A percentile compares a stretch with the other conserved stretches of the same genome.
Evolutionary conservation across 768 basidiomycete species (phyloP).

Genomic region (Mycena rosella): DNA sequence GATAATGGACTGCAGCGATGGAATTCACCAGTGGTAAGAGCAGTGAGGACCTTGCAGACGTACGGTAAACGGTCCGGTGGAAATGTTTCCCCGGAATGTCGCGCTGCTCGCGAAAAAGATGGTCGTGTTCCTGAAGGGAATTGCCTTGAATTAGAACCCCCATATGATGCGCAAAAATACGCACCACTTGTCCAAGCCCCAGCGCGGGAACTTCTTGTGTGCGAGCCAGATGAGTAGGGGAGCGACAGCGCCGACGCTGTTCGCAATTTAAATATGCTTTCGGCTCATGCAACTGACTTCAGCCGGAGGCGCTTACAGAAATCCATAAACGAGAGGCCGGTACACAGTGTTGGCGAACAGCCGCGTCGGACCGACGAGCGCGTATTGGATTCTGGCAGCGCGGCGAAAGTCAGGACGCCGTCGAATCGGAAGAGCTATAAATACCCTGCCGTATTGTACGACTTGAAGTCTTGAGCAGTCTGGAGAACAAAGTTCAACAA

Average conservation of each 20-base stretch:
- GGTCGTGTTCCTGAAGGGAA: neutral
- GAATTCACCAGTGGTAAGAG: neutral
- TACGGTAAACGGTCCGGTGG: neutral
- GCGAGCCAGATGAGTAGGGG: neutral
- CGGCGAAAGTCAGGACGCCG: too few species aligned
- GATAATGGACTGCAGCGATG: neutral
- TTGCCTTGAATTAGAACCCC: neutral
- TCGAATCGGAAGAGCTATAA: neutral
- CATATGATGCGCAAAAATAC: neutral
- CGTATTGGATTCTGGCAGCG: neutral
- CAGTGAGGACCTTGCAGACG: neutral
- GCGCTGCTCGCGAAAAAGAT: conserved; percentile 2
- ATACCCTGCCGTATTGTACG: conserved; percentile 12
- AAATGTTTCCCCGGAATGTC: conserved; percentile 2
- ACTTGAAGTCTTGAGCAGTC: conserved; percentile 16
- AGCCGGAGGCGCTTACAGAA: neutral
- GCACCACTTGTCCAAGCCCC: neutral
- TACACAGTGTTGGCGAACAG: neutral
- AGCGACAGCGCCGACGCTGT: neutral
- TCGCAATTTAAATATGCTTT: too few species aligned
- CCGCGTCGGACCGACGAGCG: neutral
- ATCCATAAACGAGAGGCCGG: conserved; percentile 1
- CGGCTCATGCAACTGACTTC: too few species aligned
- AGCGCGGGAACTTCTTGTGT: neutral
- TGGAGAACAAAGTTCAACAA: neutral